Percentiles rank a stretch among this genome's conserved stretches.
phyloP scores from a whole-genome alignment of 2,329 filamentous ascomycete genomes.

The Colletotrichum tropicicola region DNA sequence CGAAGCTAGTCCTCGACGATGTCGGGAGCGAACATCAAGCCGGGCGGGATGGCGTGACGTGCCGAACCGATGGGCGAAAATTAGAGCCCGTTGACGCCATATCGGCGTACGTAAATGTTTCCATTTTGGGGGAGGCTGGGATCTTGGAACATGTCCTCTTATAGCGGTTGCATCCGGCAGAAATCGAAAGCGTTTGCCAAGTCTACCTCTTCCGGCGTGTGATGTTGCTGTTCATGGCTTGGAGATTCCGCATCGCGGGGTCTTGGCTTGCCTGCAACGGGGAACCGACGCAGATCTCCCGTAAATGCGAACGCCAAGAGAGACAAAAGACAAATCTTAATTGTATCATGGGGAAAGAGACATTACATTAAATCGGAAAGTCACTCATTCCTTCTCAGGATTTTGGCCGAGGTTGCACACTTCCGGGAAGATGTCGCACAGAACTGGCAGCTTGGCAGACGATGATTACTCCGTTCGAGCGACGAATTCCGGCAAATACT shows the following conservation, averaged over 20 bases:
- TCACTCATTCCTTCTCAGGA: no score
- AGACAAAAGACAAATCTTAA: no score
- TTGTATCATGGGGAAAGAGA: neutral
- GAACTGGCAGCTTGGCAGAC: neutral
- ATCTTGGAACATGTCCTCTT: neutral
- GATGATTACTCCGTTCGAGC: neutral
- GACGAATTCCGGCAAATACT: neutral
- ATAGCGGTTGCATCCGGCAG: neutral
- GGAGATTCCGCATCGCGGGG: neutral
- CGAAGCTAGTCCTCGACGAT: no score
- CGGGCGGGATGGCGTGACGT: neutral
- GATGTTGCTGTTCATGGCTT: neutral
- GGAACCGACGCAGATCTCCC: conserved; percentile 10
- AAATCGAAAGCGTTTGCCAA: neutral
- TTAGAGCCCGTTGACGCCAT: conserved; percentile 10
- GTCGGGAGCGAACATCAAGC: no score
- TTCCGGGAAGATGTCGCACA: neutral
- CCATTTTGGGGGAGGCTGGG: neutral
- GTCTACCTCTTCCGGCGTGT: neutral
- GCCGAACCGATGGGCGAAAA: conserved; percentile 1
- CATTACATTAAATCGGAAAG: no score
- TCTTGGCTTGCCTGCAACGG: conserved; percentile 3
- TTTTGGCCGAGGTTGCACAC: neutral
- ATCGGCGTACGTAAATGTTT: neutral
- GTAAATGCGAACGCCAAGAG: neutral